phyloP scores from a whole-genome alignment of 495 filamentous ascomycete species.

The Podospora comata region DNA sequence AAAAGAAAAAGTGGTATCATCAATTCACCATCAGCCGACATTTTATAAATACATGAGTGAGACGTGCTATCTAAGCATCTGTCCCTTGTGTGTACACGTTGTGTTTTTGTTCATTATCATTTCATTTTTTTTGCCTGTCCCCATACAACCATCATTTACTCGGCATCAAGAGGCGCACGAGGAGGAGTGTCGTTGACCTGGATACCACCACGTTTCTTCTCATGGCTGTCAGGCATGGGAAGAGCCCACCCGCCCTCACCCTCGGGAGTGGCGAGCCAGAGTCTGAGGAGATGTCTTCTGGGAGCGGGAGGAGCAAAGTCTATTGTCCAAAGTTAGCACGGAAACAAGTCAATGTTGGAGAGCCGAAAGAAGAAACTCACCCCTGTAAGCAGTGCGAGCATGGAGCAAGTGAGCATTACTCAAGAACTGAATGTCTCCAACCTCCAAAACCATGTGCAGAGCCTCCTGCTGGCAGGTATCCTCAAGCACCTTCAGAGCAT shows the following conservation, averaged over 20 bases:
- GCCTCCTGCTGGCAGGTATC: slow-evolving; percentile 60
- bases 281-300: slow-evolving; percentile 72
- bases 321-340: slow-evolving; percentile 19
- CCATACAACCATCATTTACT: slow-evolving; percentile 42
- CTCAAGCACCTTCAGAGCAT: slow-evolving; percentile 64
- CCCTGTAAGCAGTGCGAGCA: slow-evolving; percentile 62
- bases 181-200: slow-evolving; percentile 78
- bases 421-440: slow-evolving; percentile 78
- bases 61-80: not conserved
- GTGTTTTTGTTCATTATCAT: not conserved
- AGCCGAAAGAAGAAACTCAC: slow-evolving; percentile 19
- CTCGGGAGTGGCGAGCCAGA: slow-evolving; percentile 82
- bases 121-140: not conserved
- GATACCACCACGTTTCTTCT: slow-evolving; percentile 83
- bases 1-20: slow-evolving; percentile 2
- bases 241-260: slow-evolving; percentile 80
- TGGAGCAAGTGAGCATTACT: slow-evolving; percentile 67
- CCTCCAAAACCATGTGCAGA: slow-evolving; percentile 73
- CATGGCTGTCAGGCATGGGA: slow-evolving; percentile 73
- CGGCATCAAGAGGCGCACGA: slow-evolving; percentile 61
- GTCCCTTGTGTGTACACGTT: slow-evolving; percentile 1
- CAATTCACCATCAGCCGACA: slow-evolving; percentile 8
- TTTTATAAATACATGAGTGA: not conserved
- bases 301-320: slow-evolving; percentile 61
- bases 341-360: not conserved